Evolutionary conservation across 139 green algal genomes (phyloP).

Genomic region (Zygnema cylindricum): DNA sequence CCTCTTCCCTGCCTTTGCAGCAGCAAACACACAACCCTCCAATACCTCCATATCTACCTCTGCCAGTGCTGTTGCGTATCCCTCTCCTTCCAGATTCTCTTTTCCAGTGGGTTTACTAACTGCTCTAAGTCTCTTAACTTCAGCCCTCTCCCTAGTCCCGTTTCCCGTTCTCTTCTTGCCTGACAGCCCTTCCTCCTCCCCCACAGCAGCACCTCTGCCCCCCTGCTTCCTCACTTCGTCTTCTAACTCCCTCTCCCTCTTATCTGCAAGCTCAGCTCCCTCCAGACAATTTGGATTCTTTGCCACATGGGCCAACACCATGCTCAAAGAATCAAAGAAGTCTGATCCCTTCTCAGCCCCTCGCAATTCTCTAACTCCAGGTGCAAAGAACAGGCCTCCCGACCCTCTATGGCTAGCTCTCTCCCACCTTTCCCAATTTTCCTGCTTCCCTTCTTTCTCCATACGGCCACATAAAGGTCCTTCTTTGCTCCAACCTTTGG

Average conservation of each 20-base stretch:
- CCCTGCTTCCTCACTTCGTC: not conserved
- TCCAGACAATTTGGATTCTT: conserved; percentile 15
- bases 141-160: not conserved
- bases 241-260: not conserved
- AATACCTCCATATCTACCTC: not conserved
- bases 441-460: not conserved
- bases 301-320: conserved; percentile 14
- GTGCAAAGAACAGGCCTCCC: conserved; percentile 14
- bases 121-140: not conserved
- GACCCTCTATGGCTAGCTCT: not conserved
- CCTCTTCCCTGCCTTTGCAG: no score
- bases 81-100: no score
- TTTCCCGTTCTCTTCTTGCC: not conserved
- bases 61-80: not conserved
- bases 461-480: not conserved
- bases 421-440: not conserved
- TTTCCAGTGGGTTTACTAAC: not conserved
- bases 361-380: not conserved
- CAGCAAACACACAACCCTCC: no score
- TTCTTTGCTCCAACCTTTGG: not conserved
- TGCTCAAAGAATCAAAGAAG: conserved; percentile 41
- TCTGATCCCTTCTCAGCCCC: conserved; percentile 11
- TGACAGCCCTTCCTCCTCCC: not conserved
- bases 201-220: no score
- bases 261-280: not conserved